These are phyloP conservation scores for Sarcocystis neurona DNA, from an alignment of 169 alveolate genomes.

Conservation along the genomic window DNA sequence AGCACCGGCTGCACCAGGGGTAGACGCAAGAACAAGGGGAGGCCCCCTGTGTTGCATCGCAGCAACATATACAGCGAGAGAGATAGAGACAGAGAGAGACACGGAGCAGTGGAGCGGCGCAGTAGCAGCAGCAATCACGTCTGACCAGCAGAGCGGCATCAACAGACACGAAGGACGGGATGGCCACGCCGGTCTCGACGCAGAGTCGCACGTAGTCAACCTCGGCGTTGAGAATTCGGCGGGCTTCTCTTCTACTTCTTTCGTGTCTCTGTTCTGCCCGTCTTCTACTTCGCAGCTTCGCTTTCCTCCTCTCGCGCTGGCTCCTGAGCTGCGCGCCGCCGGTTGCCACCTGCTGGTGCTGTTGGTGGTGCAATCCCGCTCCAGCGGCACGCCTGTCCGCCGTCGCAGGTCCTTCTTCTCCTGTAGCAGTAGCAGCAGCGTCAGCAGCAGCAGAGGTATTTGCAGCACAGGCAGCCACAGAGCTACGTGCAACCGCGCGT, in stretches of 20 bases:
- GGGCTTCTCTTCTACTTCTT: not conserved
- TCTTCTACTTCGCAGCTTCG: not conserved
- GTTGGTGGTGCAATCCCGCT: no score
- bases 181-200: slow-evolving; percentile 52
- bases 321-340: not conserved
- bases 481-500: no score
- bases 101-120: no score
- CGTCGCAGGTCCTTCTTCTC: not conserved
- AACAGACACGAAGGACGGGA: slow-evolving; percentile 47
- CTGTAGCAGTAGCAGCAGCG: not conserved
- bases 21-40: no score
- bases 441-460: not conserved
- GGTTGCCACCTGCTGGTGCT: no score
- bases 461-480: not conserved
- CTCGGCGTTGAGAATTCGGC: slow-evolving; percentile 20
- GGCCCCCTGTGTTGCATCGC: no score
- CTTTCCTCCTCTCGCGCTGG: not conserved
- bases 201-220: slow-evolving; percentile 41
- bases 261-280: not conserved
- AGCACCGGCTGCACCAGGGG: no score
- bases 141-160: slow-evolving; percentile 59
- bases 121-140: not conserved
- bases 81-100: no score
- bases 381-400: not conserved
- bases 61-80: no score